Evolutionary conservation across 1,284 basidiomycete genomes (phyloP).

Genomic region (Pseudozyma hubeiensis): DNA sequence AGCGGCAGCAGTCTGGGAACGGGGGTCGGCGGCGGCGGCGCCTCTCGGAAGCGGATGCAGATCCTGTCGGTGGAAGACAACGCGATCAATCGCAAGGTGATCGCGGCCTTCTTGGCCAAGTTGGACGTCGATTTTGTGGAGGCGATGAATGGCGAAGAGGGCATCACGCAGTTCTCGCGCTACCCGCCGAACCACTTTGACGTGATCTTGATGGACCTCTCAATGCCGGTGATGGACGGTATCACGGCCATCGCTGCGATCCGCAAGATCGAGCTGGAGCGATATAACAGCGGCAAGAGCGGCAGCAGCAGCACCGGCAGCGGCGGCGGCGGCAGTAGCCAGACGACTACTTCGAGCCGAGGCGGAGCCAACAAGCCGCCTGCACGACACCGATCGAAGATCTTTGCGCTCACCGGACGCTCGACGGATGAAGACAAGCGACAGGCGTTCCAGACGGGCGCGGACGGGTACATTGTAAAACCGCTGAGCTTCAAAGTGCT

Average conservation of each 20-base stretch:
- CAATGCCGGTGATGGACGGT: conserved; percentile 91
- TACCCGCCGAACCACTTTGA: conserved; percentile 52
- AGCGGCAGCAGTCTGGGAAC: conserved; percentile 13
- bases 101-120: conserved; percentile 53
- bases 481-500: conserved; percentile 57
- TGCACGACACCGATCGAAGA: conserved; percentile 71
- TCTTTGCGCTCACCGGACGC: conserved; percentile 91
- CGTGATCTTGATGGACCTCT: conserved; percentile 77
- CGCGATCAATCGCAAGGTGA: conserved; percentile 59
- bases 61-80: conserved; percentile 65
- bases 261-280: conserved; percentile 78
- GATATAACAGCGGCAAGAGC: conserved; percentile 54
- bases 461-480: conserved; percentile 86
- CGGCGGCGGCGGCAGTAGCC: not conserved
- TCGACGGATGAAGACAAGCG: conserved; percentile 92
- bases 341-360: not conserved
- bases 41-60: conserved; percentile 40
- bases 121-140: conserved; percentile 52
- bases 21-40: conserved; percentile 25
- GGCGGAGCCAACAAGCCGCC: conserved; percentile 16
- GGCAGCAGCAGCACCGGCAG: not conserved
- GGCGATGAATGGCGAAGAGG: conserved; percentile 61
- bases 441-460: conserved; percentile 88
- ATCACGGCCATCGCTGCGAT: conserved; percentile 85
- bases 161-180: conserved; percentile 44